Conservation (phyloP, 352 stramenopile genomes). For the Aphanomyces euteiches region DNA sequence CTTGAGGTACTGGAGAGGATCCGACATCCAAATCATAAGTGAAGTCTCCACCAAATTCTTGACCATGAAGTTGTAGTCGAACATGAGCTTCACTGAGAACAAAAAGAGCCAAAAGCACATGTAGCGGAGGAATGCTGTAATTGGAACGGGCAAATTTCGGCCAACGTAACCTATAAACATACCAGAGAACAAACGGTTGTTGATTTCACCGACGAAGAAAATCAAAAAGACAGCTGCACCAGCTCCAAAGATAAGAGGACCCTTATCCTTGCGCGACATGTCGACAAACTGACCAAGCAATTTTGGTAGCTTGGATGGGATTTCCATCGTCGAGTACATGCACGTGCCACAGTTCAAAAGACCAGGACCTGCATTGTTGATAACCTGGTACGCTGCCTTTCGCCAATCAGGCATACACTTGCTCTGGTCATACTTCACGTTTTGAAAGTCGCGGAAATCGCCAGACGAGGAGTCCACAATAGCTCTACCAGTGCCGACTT, state of each 20-base stretch:
- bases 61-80: constrained; percentile 85
- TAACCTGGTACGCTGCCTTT: constrained; percentile 45
- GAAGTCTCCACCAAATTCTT: constrained; percentile 82
- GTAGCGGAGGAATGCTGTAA: constrained; percentile 69
- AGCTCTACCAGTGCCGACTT: constrained; percentile 45
- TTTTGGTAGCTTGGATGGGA: constrained; percentile 59
- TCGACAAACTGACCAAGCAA: constrained; percentile 52
- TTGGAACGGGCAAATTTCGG: constrained; percentile 65
- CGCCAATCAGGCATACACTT: constrained; percentile 58
- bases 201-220: constrained; percentile 56
- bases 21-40: constrained; percentile 80
- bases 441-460: constrained; percentile 4
- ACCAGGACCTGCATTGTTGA: constrained; percentile 49
- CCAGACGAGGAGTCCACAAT: constrained; percentile 38
- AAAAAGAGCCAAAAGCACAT: constrained; percentile 78
- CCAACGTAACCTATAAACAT: constrained; percentile 71
- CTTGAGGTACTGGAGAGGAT: constrained; percentile 62
- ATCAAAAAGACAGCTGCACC: constrained; percentile 43
- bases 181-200: constrained; percentile 67
- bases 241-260: constrained; percentile 50
- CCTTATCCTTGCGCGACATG: constrained; percentile 51
- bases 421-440: constrained; percentile 55
- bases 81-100: constrained; percentile 68
- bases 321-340: constrained; percentile 41
- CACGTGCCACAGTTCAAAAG: constrained; percentile 75